A percentile compares a stretch with the other conserved stretches of the same genome.
Evolutionary conservation across 192 early-diverging fungal genomes (phyloP).

Genomic region (Umbelopsis sp.): DNA sequence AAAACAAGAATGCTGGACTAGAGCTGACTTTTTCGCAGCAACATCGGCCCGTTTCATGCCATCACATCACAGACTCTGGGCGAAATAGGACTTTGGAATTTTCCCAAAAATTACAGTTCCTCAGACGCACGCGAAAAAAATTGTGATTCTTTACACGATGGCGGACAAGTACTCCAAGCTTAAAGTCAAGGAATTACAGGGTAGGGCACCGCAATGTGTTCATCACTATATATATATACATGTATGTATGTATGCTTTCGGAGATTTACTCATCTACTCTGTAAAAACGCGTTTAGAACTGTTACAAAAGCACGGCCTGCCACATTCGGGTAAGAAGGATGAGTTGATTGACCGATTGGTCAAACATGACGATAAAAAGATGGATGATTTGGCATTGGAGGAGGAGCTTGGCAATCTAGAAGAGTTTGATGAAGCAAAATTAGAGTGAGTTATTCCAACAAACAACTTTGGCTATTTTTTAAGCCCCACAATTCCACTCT

Average conservation of each 20-base stretch:
- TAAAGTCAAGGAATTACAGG: conserved; percentile 58
- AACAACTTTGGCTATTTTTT: too few species aligned
- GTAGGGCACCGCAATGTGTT: conserved; percentile 12
- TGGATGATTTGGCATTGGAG: conserved; percentile 29
- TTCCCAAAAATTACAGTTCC: not conserved
- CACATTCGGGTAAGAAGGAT: conserved; percentile 66
- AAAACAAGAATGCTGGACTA: too few species aligned
- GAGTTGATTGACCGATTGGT: conserved; percentile 63
- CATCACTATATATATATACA: too few species aligned
- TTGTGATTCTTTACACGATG: conserved; percentile 10
- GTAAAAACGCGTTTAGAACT: conserved; percentile 41
- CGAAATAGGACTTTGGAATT: not conserved
- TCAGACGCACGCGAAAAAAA: not conserved
- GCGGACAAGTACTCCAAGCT: conserved; percentile 39
- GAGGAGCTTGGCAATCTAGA: conserved; percentile 34
- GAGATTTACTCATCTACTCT: not conserved
- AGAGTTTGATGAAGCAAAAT: conserved; percentile 39
- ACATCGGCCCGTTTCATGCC: not conserved
- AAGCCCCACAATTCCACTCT: too few species aligned
- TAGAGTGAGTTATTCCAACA: conserved; percentile 45
- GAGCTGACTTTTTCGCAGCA: too few species aligned
- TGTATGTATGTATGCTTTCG: not conserved
- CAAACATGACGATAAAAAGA: conserved; percentile 53
- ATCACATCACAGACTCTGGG: too few species aligned
- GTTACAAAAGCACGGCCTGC: conserved; percentile 52